Base-by-base conservation (phyloP, 2,329 filamentous ascomycete species). In the Aspergillus persii region DNA sequence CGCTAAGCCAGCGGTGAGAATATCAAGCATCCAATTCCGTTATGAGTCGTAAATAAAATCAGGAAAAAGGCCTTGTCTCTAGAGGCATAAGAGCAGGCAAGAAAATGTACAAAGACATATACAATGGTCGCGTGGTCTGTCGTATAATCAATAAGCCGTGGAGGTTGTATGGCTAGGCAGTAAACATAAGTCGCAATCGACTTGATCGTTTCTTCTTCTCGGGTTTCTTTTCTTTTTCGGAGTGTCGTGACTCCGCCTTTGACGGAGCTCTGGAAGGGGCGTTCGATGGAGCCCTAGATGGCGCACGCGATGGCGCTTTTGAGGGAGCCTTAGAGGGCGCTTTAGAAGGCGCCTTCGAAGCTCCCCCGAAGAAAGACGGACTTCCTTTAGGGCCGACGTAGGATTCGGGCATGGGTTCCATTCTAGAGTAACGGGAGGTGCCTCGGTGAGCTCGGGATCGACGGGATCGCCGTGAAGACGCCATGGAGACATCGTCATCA, bases 141-240 rank as follows among this genome's bases (percentile, higher is more conserved):
- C 57, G 54, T 50, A 48, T 47, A 26, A 44, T 41, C 36, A 41
- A 29, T 33, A 55, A 54, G 23, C 29, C 39, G 23, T 23, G 50
- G 33, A 18, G 9, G 12, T 51, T 18, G 15, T 36, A 48, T 23
- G 4, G 63, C 66, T 65, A 68, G 62, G 65, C 53, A 23, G 70
- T 73, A 54, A 76, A 75, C 68, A 76, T 74, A 29, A 75, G 61
- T 46, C 73, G 72, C 51, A 76, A 60, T 9, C 68, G 69, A 59
- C 76, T 79, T 11, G 76, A 73, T 18, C 74, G 76, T 63, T 77
- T 77, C 62, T 71, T 73, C 58, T 73, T 74, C 53, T 77, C 71
- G 9, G 67, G 60, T 41, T 68, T 66, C 56, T 60, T 66, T 36
- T 71, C 72, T 15, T 66, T 70, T 18, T 70, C 67, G 5, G 67